Percentiles rank a stretch among this genome's conserved stretches.
Evolutionary conservation across 345 rosid species (phyloP).

Genomic region (Pistacia integerrima): DNA sequence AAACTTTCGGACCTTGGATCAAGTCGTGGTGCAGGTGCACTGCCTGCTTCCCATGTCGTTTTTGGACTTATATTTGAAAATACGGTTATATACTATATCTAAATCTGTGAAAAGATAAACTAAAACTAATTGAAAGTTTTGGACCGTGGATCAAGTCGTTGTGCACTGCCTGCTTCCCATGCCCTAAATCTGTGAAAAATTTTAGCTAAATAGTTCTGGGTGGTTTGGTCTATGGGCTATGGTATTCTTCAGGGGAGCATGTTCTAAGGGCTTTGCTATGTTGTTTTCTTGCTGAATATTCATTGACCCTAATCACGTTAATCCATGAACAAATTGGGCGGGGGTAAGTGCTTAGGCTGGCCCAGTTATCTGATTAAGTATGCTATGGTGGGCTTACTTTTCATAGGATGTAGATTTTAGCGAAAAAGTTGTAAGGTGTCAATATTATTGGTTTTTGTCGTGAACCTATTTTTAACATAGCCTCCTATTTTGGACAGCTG

Average conservation of each 20-base stretch:
- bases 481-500: not conserved
- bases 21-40: not conserved
- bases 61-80: not conserved
- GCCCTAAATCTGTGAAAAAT: not conserved
- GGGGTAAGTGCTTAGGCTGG: not conserved
- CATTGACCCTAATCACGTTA: not conserved
- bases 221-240: not conserved
- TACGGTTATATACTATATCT: not conserved
- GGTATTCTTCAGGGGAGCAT: slow-evolving; percentile 2
- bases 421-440: not conserved
- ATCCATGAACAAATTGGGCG: not conserved
- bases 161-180: not conserved
- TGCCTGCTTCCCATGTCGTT: not conserved
- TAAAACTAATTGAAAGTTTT: no score
- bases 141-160: no score
- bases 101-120: no score
- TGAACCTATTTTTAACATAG: not conserved
- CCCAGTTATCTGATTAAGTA: not conserved
- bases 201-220: not conserved
- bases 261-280: not conserved
- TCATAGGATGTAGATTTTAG: not conserved
- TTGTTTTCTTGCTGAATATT: not conserved
- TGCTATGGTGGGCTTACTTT: not conserved
- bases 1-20: not conserved
- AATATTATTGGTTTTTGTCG: not conserved